Base-by-base conservation (phyloP, 805 yeast species). In the Kregervanrija delftensis region DNA sequence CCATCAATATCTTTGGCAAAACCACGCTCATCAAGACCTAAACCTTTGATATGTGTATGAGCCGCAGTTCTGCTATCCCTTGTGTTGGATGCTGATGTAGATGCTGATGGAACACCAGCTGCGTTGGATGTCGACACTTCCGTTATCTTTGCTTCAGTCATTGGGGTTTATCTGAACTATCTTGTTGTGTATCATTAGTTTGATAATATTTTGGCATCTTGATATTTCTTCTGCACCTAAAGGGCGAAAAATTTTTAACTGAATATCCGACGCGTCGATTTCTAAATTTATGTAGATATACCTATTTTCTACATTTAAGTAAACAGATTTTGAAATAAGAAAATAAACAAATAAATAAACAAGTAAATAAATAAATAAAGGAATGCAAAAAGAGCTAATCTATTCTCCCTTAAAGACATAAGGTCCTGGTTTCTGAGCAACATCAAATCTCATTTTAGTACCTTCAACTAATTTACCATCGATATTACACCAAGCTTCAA, bases 41-140 rank as follows among this genome's bases (percentile, higher is more conserved):
- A 74, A 1, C 99, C 99, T 17, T 93, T 76, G 62, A 93, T 93
- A 66, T 93, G 99, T 5, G 97, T 89, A 65, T 93, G 99, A n/a
- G 98, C 96, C 2, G 98, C 96, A 46, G 66, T 61, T 50, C 66
- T 53, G 16, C 54, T 49, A 32, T 60, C 64, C 39, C 57, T 55
- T 28, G 54, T 40, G n/a, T 48, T 50, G 22, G 50, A 36, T 10
- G 46, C 48, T 9, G 54, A 40, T 14, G 51, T 35, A 3, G 53
- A 37, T 4, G 49, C 14, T 5, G 50, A 33, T 8, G 54, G 35
- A 22, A 50, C 42, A 44, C 45, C 41, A n/a, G 52, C 44, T 9
- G 48, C 39, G 15, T 42, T 45, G 11, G 45, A 28, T 34, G 35
- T 37, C 32, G 36, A 40, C 9, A 30, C n/a, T 22, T 38, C 36